These are phyloP conservation scores for Plantago coronopus DNA, from an alignment of 305 asterid genomes.

Conservation along the genomic window DNA sequence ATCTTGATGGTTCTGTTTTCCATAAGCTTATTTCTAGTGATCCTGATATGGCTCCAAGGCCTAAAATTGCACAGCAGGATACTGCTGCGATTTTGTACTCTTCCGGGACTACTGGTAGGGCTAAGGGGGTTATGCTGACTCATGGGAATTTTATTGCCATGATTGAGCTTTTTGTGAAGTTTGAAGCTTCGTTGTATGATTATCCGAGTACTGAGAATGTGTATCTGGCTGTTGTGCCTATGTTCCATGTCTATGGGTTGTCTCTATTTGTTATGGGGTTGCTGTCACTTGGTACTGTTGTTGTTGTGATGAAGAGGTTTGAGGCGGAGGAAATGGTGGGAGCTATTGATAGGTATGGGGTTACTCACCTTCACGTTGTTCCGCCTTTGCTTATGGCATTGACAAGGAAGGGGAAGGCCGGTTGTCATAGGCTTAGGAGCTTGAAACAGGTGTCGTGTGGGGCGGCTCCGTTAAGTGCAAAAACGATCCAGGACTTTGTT, in stretches of 20 bases:
- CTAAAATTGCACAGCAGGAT: constrained; percentile 52
- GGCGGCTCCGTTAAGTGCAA: constrained; percentile 55
- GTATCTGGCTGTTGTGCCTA: constrained; percentile 58
- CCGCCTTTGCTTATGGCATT: constrained; percentile 60
- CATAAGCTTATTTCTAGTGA: constrained; percentile 47
- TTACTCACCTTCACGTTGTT: constrained; percentile 67
- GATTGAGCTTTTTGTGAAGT: constrained; percentile 58
- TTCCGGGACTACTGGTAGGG: constrained; percentile 72
- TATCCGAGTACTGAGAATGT: constrained; percentile 42
- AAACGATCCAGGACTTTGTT: constrained; percentile 43
- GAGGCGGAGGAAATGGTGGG: constrained; percentile 60
- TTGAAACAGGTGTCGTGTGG: constrained; percentile 79
- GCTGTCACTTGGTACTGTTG: constrained; percentile 59
- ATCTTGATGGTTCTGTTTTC: constrained; percentile 29
- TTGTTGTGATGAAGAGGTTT: constrained; percentile 62
- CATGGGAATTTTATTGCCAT: constrained; percentile 70
- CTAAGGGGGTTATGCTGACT: constrained; percentile 66
- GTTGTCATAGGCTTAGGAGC: constrained; percentile 36
- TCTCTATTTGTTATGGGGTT: constrained; percentile 67
- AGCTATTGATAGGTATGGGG: constrained; percentile 49
- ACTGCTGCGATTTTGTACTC: constrained; percentile 69
- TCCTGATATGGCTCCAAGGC: constrained; percentile 52
- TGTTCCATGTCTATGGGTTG: constrained; percentile 79
- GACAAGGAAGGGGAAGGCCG: constrained; percentile 44
- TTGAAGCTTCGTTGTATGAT: constrained; percentile 59